These are phyloP conservation scores for Rutidosis leptorrhynchoides DNA, from an alignment of 129 eudicot species.

Conservation along the genomic window DNA sequence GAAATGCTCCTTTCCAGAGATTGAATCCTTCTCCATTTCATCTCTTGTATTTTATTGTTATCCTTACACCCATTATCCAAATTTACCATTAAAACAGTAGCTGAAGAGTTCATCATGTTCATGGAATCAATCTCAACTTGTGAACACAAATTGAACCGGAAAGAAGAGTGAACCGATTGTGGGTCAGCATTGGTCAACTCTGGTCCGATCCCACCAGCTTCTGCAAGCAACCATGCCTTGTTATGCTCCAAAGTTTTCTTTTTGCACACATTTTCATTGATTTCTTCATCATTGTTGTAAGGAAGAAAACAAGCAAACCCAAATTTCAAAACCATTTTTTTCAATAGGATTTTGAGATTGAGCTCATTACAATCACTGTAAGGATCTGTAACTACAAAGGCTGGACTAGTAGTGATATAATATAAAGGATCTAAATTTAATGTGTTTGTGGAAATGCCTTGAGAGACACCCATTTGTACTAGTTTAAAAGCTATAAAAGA, in stretches of 20 bases:
- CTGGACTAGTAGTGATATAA: constrained; percentile 4
- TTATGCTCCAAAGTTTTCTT: constrained; percentile 54
- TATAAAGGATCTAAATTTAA: constrained; percentile 26
- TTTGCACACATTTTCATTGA: constrained; percentile 24
- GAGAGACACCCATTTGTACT: constrained; percentile 65
- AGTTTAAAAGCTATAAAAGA: too few relatives aligned
- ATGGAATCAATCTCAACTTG: constrained; percentile 89
- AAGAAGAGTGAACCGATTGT: constrained; percentile 85
- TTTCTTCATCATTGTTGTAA: constrained; percentile 17
- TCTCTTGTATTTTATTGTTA: constrained; percentile 59
- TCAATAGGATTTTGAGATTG: constrained; percentile 51
- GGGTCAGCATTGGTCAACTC: constrained; percentile 63
- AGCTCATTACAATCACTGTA: constrained; percentile 37
- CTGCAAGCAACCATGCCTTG: constrained; percentile 95
- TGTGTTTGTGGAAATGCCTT: constrained; percentile 40
- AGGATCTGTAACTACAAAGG: constrained; percentile 28
- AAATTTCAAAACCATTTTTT: constrained; percentile 76
- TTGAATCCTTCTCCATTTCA: constrained; percentile 71
- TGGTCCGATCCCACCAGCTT: constrained; percentile 69
- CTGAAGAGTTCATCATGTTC: constrained; percentile 50
- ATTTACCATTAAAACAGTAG: constrained; percentile 98
- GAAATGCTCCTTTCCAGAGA: constrained; percentile 85
- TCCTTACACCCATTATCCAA: constrained; percentile 72
- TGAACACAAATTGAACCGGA: constrained; percentile 85
- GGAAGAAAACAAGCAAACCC: constrained; percentile 74